Conservation (phyloP, 305 asterid genomes). For the Fraxinus dipetala region DNA sequence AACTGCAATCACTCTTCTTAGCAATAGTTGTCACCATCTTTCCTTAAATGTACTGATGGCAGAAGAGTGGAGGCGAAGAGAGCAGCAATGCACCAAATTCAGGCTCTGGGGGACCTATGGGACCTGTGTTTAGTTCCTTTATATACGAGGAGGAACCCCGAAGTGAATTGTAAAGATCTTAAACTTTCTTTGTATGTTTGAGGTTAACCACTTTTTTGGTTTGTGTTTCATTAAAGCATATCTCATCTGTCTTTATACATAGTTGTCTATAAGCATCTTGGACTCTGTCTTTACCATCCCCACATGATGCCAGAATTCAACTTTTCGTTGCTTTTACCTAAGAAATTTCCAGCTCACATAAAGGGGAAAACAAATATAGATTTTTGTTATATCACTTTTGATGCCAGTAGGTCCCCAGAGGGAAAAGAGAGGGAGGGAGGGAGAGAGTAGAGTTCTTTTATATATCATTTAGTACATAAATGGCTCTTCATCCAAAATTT, state of each 20-base stretch:
- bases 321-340: not conserved
- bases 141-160: constrained; percentile 73
- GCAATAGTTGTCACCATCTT: not conserved
- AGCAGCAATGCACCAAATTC: constrained; percentile 38
- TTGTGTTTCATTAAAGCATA: constrained; percentile 7
- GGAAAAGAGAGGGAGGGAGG: not conserved
- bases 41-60: constrained; percentile 23
- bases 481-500: not conserved
- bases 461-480: not conserved
- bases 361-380: not conserved
- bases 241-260: not conserved
- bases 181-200: constrained; percentile 13
- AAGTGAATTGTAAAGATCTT: constrained; percentile 68
- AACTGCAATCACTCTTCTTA: not conserved
- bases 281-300: not conserved
- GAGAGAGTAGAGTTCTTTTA: not conserved
- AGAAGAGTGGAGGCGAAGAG: constrained; percentile 54
- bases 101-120: constrained; percentile 81
- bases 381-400: not conserved
- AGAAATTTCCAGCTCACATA: not conserved
- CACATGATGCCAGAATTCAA: not conserved
- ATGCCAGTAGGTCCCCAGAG: not conserved
- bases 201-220: constrained; percentile 25
- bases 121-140: constrained; percentile 88
- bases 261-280: constrained; percentile 14